A percentile compares a stretch with the other conserved stretches of the same genome.
phyloP scores from a whole-genome alignment of 2,329 filamentous ascomycete genomes.

The Neoarthrinium moseri region DNA sequence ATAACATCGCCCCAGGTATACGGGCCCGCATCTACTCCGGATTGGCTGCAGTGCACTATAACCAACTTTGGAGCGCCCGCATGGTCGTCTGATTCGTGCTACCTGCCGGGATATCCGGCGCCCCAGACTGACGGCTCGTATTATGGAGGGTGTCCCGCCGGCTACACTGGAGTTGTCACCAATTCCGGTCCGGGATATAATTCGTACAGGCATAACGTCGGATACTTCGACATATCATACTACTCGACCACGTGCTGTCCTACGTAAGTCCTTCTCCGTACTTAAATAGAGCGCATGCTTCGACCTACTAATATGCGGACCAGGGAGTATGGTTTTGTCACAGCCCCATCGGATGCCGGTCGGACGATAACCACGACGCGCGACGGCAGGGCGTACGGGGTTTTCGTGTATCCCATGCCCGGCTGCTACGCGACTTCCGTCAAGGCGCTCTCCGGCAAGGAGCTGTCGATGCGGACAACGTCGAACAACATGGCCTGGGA shows the following conservation, averaged over 20 bases:
- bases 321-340: slow-evolving; percentile 5
- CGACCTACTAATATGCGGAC: background rate
- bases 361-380: slow-evolving; percentile 11
- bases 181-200: background rate
- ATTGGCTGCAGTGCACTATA: slow-evolving; percentile 14
- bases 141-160: slow-evolving; percentile 12
- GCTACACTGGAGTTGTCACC: background rate
- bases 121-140: slow-evolving; percentile 9
- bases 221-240: slow-evolving; percentile 14
- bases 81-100: no score
- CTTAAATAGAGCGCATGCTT: background rate
- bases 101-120: no score
- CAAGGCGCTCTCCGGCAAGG: slow-evolving; percentile 14
- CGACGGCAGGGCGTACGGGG: slow-evolving; percentile 9
- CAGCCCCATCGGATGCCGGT: background rate
- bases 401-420: slow-evolving; percentile 13
- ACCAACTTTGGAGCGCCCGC: slow-evolving; percentile 10
- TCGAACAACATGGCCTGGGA: slow-evolving; percentile 14
- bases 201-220: background rate
- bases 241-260: slow-evolving; percentile 14
- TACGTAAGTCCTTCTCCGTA: slow-evolving; percentile 9
- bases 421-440: slow-evolving; percentile 14
- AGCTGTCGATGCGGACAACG: slow-evolving; percentile 13
- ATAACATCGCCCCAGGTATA: background rate
- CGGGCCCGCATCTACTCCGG: background rate